Percentiles rank a stretch among this genome's conserved stretches.
These are phyloP conservation scores for Clausena lansium DNA, from an alignment of 345 rosid genomes.

Conservation along the genomic window DNA sequence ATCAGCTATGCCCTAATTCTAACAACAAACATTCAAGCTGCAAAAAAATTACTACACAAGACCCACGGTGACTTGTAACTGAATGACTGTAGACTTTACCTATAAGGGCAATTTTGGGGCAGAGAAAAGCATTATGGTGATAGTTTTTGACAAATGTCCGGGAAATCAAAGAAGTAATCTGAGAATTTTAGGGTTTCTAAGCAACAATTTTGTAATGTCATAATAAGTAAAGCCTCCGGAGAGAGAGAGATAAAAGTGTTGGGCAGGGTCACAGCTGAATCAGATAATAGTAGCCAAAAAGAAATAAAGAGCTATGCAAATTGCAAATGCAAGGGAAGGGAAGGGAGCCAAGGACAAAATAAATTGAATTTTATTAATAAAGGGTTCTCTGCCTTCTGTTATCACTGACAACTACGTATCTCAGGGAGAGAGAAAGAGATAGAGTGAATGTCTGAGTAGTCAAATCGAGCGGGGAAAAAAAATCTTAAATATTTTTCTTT, in stretches of 20 bases:
- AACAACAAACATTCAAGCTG: conserved; percentile 12
- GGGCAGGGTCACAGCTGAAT: conserved; percentile 10
- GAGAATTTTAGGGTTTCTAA: conserved; percentile 12
- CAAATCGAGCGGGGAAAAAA: conserved; percentile 36
- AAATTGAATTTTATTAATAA: conserved; percentile 24
- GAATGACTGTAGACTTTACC: conserved; percentile 19
- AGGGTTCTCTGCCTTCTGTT: conserved; percentile 47
- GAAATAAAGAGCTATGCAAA: conserved; percentile 10
- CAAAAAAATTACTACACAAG: conserved; percentile 7
- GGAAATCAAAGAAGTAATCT: neutral
- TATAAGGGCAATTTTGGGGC: conserved; percentile 21
- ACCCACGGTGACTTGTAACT: conserved; percentile 22
- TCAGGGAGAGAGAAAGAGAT: conserved; percentile 20
- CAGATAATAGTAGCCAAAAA: conserved; percentile 15
- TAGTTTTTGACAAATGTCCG: conserved; percentile 16
- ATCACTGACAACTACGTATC: conserved; percentile 48
- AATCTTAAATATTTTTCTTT: too few relatives aligned
- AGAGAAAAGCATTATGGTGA: conserved; percentile 22
- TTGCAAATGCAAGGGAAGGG: neutral
- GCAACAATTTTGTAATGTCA: conserved; percentile 17
- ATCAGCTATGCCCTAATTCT: neutral
- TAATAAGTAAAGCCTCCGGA: conserved; percentile 4
- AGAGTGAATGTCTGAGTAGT: conserved; percentile 30
- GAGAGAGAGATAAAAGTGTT: neutral
- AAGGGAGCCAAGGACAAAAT: conserved; percentile 21